Evolutionary conservation across 2,329 filamentous ascomycete species (phyloP).

Genomic region (Beauveria medogensis): DNA sequence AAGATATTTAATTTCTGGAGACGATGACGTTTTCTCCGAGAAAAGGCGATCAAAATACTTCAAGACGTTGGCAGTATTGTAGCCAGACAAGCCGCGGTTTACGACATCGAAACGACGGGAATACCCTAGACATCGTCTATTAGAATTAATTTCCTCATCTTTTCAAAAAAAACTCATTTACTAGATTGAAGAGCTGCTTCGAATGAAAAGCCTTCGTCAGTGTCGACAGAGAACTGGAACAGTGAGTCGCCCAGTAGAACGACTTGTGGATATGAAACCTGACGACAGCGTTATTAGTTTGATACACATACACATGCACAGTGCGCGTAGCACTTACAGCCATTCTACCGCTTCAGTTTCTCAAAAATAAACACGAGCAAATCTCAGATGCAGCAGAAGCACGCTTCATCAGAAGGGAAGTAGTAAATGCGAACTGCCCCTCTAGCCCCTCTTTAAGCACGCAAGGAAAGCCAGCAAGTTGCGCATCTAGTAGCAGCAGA

Average conservation of each 20-base stretch:
- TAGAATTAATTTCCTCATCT: not conserved
- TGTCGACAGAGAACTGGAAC: constrained; percentile 58
- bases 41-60: constrained; percentile 62
- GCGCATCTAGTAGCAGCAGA: not conserved
- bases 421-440: not conserved
- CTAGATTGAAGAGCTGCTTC: constrained; percentile 62
- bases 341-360: constrained; percentile 9
- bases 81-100: constrained; percentile 82
- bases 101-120: constrained; percentile 74
- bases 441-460: not conserved
- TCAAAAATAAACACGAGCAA: not conserved
- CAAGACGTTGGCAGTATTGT: constrained; percentile 70
- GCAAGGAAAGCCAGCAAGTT: not conserved
- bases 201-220: constrained; percentile 64
- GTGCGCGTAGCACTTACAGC: constrained; percentile 14
- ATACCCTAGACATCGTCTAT: constrained; percentile 45
- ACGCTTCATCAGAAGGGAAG: too few relatives aligned
- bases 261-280: constrained; percentile 60
- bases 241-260: constrained; percentile 89
- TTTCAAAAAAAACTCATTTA: constrained; percentile 22
- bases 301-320: not conserved
- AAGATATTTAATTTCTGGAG: constrained; percentile 57
- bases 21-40: constrained; percentile 49
- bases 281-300: not conserved
- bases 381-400: too few relatives aligned